Base-by-base conservation (phyloP, 805 yeast genomes). In the Yueomyces sinensis region DNA sequence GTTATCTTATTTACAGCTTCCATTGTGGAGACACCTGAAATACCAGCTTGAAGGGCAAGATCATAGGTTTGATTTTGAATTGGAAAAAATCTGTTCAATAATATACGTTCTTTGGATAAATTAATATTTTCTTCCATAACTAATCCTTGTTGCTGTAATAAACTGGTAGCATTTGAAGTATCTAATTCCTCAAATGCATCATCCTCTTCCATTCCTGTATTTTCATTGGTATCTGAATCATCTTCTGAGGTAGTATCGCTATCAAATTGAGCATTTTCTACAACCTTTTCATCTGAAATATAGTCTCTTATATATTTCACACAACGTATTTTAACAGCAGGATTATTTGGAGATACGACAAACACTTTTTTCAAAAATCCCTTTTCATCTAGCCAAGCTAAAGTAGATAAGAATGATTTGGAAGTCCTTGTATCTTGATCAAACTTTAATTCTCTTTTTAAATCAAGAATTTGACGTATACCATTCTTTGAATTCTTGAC, bases 61-160 rank as follows among this genome's bases (percentile, higher is more conserved):
- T 72, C 73, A 47, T 61, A 73, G 0, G 82, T 54, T 50, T 83
- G 94, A 40, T 65, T 70, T 27, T 73, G 76, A 0, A 76, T 41
- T 0, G 94, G 87, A 42, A 67, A 77, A 35, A 74, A 63, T 11
- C 63, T 52, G 49, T 79, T 81, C 34, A 68, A 46, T 1, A 50
- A 22, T 17, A 47, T 35, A 22, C 42, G 14, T 5, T 27, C 29
- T 17, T 35, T 37, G n/a, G 24, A 41, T 1, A 35, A 9, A 3
- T 35, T 20, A 7, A 23, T 30, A 14, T 37, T 35, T 5, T 53
- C 57, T 20, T 46, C 49, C 17, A 51, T 37, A 13, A 54, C 33
- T 3, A 52, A 32, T 15, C 46, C 47, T 19, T 46, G 49, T 13
- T 44, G 50, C 30, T 51, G 56, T 17, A 55, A 41, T 7, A 52